Evolutionary conservation across 2,329 filamentous ascomycete genomes (phyloP).

Genomic region (Nannizziopsis barbatae): DNA sequence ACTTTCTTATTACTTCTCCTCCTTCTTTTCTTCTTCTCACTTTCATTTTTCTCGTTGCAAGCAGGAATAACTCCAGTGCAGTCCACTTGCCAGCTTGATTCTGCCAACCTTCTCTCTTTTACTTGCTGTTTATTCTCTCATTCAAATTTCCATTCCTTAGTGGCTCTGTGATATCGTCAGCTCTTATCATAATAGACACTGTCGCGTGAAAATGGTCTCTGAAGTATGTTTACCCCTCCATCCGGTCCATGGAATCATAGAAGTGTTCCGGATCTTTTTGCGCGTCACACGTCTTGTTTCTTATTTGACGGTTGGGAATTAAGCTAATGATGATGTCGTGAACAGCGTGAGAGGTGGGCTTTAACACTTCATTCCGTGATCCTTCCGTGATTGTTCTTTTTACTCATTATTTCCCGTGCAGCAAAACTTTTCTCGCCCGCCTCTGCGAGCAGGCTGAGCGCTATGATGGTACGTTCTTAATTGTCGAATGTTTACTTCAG

Average conservation of each 20-base stretch:
- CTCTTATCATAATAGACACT: slow-evolving; percentile 10
- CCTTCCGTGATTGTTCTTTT: neutral
- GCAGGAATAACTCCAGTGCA: slow-evolving; percentile 4
- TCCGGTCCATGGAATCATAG: slow-evolving; percentile 1
- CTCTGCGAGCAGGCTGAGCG: slow-evolving; percentile 99
- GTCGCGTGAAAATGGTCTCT: slow-evolving; percentile 45
- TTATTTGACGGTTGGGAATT: slow-evolving; percentile 16
- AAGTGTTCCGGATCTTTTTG: no score
- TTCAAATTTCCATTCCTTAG: slow-evolving; percentile 1
- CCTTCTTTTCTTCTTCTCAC: neutral
- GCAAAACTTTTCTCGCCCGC: slow-evolving; percentile 99
- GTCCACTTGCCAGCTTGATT: neutral
- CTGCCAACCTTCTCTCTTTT: neutral
- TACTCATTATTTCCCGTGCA: slow-evolving; percentile 38
- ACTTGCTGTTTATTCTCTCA: neutral
- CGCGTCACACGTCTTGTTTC: slow-evolving; percentile 15
- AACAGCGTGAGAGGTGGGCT: slow-evolving; percentile 57
- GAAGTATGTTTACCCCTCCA: slow-evolving; percentile 42
- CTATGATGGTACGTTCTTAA: slow-evolving; percentile 66
- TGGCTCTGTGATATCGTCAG: slow-evolving; percentile 9
- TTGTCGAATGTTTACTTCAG: slow-evolving; percentile 8
- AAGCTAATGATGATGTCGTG: slow-evolving; percentile 21
- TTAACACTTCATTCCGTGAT: slow-evolving; percentile 20
- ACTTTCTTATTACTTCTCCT: neutral
- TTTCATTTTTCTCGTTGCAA: neutral